A percentile compares a stretch with the other conserved stretches of the same genome.
phyloP scores from a whole-genome alignment of 164 flowering plant species.

The Magnolia kwangsiensis region DNA sequence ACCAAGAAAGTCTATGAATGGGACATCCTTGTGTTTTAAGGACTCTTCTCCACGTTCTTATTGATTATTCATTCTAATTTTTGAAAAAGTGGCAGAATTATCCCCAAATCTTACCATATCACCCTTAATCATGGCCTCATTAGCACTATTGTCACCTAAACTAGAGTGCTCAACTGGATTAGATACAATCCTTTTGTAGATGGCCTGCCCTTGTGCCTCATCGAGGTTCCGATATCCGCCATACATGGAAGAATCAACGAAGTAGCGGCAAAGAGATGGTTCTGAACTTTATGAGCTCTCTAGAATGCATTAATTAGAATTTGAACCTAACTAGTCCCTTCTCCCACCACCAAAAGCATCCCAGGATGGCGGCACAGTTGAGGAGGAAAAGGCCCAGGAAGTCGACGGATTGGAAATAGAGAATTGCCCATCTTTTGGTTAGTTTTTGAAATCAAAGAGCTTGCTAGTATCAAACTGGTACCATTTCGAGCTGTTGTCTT shows the following conservation, averaged over 20 bases:
- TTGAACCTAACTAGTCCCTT: conserved; percentile 17
- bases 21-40: conserved; percentile 32
- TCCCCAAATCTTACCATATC: conserved; percentile 21
- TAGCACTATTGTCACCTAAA: conserved; percentile 12
- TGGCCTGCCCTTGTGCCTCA: conserved; percentile 9
- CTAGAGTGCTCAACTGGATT: conserved; percentile 21
- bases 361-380: conserved; percentile 15
- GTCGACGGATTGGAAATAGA: conserved; percentile 17
- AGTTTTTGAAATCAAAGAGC: conserved; percentile 29
- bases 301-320: conserved; percentile 15
- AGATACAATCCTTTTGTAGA: conserved; percentile 23
- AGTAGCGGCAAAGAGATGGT: conserved; percentile 9
- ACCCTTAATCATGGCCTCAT: conserved; percentile 13
- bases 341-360: conserved; percentile 18
- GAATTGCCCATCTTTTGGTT: conserved; percentile 24
- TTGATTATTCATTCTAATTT: conserved; percentile 19
- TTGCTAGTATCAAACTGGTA: conserved; percentile 18
- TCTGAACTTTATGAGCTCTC: conserved; percentile 23
- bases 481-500: conserved; percentile 16
- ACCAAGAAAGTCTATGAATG: conserved; percentile 83
- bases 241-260: conserved; percentile 20
- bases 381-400: conserved; percentile 23
- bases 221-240: conserved; percentile 15
- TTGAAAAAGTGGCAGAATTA: conserved; percentile 14
- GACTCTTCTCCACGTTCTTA: conserved; percentile 29